Evolutionary conservation across 106 monocot genomes (phyloP), one percentile per base, ranked within the genome.

Genomic region (Platanthera guangdongensis): DNA sequence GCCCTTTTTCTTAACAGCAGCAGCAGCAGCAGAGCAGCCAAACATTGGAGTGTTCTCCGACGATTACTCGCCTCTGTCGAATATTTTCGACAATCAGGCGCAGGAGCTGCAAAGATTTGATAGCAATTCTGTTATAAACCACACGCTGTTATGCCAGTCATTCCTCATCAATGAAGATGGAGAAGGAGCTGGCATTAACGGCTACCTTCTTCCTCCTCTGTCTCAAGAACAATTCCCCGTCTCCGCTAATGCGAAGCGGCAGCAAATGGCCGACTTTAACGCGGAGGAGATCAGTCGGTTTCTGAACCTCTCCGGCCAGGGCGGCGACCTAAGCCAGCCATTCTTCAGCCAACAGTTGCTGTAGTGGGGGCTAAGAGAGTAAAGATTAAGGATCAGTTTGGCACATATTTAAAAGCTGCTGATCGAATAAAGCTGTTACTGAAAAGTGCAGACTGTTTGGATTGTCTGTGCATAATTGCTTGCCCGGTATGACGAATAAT

Each of bases 51-150:
- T n/a, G 7, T 73, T 85, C 28, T 52, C 85, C 21, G 73, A 79
- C 4, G 87, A 84, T 13, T 81, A 78, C 77, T 70, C 83, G 0
- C 21, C 84, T 2, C 72, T 87, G 47, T 67, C 79, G 4, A 75
- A 81, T 53, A 82, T 81, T 18, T 51, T 90, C 12, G 85, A 85
- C 47, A 72, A 51, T 65, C 77, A 78, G n/a, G n/a, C n/a, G 54
- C 77, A 74, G 6, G 88, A 85, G 19, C 25, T 88, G 57, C 81
- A 76, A 3, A 73, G 22, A 19, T 30, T 39, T 7, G 76, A 82
- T 13, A 22, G 52, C 30, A 57, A 32, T 22, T 57, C 65, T 13
- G 4, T 78, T 19, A 10, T 69, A 4, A 32, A 47, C 18, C 47
- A 85, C 7, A 78, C 80, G 39, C 77, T 74, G 10, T 16, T 55